These are phyloP conservation scores for Teunomyces kruisii DNA, from an alignment of 805 yeast genomes.

Conservation along the genomic window DNA sequence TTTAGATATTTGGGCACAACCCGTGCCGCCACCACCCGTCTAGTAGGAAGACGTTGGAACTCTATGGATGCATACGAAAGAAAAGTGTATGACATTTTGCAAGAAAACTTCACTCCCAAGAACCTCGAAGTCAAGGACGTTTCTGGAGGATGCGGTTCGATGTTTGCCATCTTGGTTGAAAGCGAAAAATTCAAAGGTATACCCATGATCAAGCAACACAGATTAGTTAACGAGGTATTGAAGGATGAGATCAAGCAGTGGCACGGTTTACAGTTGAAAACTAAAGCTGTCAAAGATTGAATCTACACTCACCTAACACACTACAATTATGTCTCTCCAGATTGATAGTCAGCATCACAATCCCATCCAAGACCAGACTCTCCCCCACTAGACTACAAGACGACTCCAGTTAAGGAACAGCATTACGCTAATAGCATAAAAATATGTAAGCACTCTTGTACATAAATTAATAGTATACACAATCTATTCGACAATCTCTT, in stretches of 20 bases:
- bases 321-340: too few relatives aligned
- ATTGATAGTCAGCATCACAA: too few relatives aligned
- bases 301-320: too few relatives aligned
- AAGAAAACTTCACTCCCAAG: slow-evolving; percentile 58
- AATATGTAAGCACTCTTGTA: background rate
- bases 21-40: background rate
- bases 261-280: slow-evolving; percentile 91
- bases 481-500: slow-evolving; percentile 45
- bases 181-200: slow-evolving; percentile 75
- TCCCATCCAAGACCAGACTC: too few relatives aligned
- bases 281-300: slow-evolving; percentile 47
- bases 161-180: slow-evolving; percentile 85
- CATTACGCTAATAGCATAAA: background rate
- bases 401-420: too few relatives aligned
- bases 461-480: slow-evolving; percentile 5
- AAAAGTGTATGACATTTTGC: slow-evolving; percentile 57
- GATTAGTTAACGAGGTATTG: slow-evolving; percentile 77
- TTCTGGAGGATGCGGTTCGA: slow-evolving; percentile 95
- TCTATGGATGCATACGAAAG: slow-evolving; percentile 61
- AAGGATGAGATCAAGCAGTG: slow-evolving; percentile 85
- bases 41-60: slow-evolving; percentile 1
- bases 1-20: background rate
- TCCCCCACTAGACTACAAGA: too few relatives aligned
- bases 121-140: slow-evolving; percentile 72
- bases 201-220: slow-evolving; percentile 86